Conservation (phyloP, 1,284 basidiomycete genomes). For the Sanghuangporus weigelae region DNA sequence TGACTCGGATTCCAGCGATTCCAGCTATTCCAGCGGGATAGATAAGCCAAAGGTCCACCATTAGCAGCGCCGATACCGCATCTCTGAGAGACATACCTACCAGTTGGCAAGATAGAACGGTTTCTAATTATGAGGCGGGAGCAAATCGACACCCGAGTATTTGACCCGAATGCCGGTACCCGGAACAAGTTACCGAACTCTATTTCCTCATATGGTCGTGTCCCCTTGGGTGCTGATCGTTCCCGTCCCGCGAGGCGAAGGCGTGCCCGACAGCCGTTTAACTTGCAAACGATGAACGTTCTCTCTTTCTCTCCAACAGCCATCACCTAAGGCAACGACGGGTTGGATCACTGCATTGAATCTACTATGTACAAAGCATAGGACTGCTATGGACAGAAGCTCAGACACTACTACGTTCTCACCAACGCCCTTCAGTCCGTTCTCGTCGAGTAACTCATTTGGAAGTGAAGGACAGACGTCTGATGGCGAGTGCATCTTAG, state of each 20-base stretch:
- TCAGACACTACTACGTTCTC: slow-evolving; percentile 36
- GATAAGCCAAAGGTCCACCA: too few species aligned
- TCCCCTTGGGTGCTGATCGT: background rate
- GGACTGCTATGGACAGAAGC: slow-evolving; percentile 11
- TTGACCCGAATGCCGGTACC: background rate
- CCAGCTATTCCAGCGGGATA: too few species aligned
- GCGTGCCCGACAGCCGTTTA: background rate
- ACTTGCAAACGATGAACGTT: background rate
- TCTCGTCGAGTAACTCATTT: slow-evolving; percentile 31
- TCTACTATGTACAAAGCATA: background rate
- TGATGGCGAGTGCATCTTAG: slow-evolving; percentile 41
- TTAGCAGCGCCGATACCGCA: too few species aligned
- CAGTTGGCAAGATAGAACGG: background rate
- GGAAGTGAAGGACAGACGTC: slow-evolving; percentile 59
- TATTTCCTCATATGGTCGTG: background rate
- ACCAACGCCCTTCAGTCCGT: slow-evolving; percentile 45
- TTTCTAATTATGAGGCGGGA: background rate
- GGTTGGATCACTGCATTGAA: background rate
- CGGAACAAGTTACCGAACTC: background rate
- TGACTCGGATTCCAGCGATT: too few species aligned
- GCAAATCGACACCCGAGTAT: background rate
- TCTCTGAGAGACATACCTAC: too few species aligned
- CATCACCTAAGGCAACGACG: background rate
- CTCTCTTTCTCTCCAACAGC: background rate
- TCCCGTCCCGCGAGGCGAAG: slow-evolving; percentile 3